These are phyloP conservation scores for Drechslerella stenobrocha DNA, from an alignment of 2,329 filamentous ascomycete genomes.

Conservation along the genomic window DNA sequence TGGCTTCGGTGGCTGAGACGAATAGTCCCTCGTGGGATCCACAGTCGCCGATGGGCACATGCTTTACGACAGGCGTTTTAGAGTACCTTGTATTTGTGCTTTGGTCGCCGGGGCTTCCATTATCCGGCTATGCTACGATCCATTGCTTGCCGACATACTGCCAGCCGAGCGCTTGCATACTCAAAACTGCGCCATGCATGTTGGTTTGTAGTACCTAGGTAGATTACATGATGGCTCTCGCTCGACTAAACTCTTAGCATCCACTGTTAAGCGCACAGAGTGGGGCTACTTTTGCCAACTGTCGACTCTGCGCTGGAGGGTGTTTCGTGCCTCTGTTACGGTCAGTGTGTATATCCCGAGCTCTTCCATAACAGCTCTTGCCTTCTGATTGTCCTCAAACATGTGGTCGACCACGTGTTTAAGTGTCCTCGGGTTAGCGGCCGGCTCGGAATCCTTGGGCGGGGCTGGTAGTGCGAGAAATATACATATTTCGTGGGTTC, in stretches of 20 bases:
- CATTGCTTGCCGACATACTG: too few species aligned
- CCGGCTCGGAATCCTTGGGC: conserved; percentile 54
- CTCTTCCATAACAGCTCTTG: conserved; percentile 48
- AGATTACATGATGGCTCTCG: too few species aligned
- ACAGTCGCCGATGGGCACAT: too few species aligned
- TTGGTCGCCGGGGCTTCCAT: background rate
- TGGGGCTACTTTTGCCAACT: conserved; percentile 42
- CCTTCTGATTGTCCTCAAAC: conserved; percentile 53
- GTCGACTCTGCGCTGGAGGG: conserved; percentile 42
- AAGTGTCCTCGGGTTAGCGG: conserved; percentile 50
- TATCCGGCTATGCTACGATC: background rate
- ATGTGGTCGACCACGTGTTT: conserved; percentile 50
- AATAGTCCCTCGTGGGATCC: conserved; percentile 10
- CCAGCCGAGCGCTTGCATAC: background rate
- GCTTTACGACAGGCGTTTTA: too few species aligned
- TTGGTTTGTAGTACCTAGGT: background rate
- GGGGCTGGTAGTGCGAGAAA: conserved; percentile 67
- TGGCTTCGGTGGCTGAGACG: conserved; percentile 46
- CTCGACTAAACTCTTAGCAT: too few species aligned
- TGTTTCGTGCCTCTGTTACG: conserved; percentile 36
- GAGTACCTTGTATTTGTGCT: too few species aligned
- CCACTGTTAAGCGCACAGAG: conserved; percentile 4
- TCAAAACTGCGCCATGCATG: background rate
- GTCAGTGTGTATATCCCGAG: conserved; percentile 48
- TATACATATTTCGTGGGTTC: conserved; percentile 67